phyloP scores from a whole-genome alignment of 208 protist species.

The Acanthamoeba sp. region DNA sequence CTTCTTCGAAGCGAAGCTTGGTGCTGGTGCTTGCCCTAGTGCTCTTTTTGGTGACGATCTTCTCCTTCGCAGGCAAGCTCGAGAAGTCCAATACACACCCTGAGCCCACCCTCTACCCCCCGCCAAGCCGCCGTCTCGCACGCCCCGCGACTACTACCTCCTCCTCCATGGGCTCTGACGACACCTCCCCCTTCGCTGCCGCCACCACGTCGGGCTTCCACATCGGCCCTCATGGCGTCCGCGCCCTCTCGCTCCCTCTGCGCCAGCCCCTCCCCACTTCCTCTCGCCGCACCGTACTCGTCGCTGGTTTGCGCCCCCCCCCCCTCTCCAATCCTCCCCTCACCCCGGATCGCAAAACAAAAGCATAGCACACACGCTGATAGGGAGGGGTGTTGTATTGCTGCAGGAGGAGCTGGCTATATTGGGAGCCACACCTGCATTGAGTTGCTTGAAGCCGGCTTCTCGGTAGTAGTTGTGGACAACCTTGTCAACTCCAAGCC shows the following conservation, averaged over 20 bases:
- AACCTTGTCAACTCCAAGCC: constrained; percentile 91
- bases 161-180: background rate
- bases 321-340: no score
- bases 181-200: background rate
- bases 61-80: background rate
- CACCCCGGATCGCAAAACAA: no score
- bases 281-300: constrained; percentile 18
- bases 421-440: constrained; percentile 98
- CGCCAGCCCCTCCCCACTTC: background rate
- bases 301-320: background rate
- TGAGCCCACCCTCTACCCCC: background rate
- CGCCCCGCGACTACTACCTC: background rate
- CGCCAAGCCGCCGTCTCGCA: background rate
- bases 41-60: constrained; percentile 16
- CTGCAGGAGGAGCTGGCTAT: constrained; percentile 96
- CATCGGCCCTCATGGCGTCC: background rate
- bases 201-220: background rate
- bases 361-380: no score
- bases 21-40: background rate
- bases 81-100: background rate
- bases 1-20: background rate
- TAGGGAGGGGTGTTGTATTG: no score
- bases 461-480: constrained; percentile 96
- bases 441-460: constrained; percentile 91
- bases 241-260: background rate